These are phyloP conservation scores for Tieghemostelium lacteum DNA, from an alignment of 78 protist genomes.

Conservation along the genomic window DNA sequence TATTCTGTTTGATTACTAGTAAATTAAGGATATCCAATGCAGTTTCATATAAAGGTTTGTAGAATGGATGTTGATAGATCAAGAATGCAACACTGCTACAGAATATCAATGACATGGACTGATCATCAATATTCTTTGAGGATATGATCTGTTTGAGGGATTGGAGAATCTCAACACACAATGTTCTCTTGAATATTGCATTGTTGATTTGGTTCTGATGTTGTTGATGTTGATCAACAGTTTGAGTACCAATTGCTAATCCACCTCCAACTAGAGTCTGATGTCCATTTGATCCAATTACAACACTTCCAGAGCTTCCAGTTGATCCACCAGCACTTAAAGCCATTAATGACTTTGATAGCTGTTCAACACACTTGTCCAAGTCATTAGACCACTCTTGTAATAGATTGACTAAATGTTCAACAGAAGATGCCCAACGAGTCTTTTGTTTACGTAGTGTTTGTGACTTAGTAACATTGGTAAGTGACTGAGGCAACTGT, in stretches of 20 bases:
- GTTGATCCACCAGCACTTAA: neutral
- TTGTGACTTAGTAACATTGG: neutral
- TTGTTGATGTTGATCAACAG: neutral
- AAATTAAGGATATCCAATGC: constrained; percentile 18
- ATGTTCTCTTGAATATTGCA: constrained; percentile 30
- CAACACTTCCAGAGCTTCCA: neutral
- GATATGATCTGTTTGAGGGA: constrained; percentile 47
- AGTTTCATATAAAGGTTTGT: constrained; percentile 58
- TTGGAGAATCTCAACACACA: constrained; percentile 45
- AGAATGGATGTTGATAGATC: constrained; percentile 5
- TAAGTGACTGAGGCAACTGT: neutral
- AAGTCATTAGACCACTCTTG: constrained; percentile 64
- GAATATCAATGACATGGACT: constrained; percentile 30
- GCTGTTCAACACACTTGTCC: neutral
- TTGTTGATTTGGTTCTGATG: constrained; percentile 17
- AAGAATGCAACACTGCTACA: constrained; percentile 42
- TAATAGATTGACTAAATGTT: constrained; percentile 25
- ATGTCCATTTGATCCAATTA: neutral
- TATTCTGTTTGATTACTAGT: neutral
- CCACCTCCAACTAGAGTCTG: constrained; percentile 1
- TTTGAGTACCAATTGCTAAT: neutral
- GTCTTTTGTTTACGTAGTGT: constrained; percentile 23
- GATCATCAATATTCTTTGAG: constrained; percentile 46
- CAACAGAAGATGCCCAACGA: constrained; percentile 69
- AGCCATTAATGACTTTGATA: neutral